Evolutionary conservation across 139 green algal genomes (phyloP).

Genomic region (Dunaliella primolecta): DNA sequence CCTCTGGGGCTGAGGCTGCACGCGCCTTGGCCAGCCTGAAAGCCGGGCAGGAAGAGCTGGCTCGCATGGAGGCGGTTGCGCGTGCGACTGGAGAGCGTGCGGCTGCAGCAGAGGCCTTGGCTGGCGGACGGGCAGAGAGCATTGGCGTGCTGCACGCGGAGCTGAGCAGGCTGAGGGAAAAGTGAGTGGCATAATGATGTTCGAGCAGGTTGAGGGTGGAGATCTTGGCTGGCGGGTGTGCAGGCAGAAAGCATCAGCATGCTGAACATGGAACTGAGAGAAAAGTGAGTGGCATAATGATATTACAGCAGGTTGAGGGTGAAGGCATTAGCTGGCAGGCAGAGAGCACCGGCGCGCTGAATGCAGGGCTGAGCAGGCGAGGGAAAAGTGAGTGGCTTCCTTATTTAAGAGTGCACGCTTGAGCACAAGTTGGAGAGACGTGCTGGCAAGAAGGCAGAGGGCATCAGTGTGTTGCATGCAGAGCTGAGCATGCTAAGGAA

Average conservation of each 20-base stretch:
- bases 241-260: slow-evolving; percentile 3
- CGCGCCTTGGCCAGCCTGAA: too few relatives aligned
- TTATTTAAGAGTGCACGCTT: too few relatives aligned
- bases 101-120: slow-evolving; percentile 17
- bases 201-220: slow-evolving; percentile 20
- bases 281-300: slow-evolving; percentile 1
- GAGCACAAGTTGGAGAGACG: too few relatives aligned
- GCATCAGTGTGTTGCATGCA: too few relatives aligned
- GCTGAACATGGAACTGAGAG: slow-evolving; percentile 25
- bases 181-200: too few relatives aligned
- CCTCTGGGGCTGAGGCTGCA: neutral
- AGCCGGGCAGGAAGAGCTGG: slow-evolving; percentile 22
- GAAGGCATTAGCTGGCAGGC: too few relatives aligned
- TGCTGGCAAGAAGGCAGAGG: too few relatives aligned
- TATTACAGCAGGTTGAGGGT: too few relatives aligned
- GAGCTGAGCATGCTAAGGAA: too few relatives aligned
- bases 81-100: slow-evolving; percentile 24
- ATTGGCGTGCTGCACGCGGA: slow-evolving; percentile 21
- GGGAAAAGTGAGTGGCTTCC: too few relatives aligned
- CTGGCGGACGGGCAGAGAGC: slow-evolving; percentile 5
- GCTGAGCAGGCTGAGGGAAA: slow-evolving; percentile 28
- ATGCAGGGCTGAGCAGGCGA: too few relatives aligned
- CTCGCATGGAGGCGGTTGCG: slow-evolving; percentile 21
- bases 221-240: slow-evolving; percentile 9
- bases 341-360: too few relatives aligned